phyloP scores from a whole-genome alignment of 805 yeast genomes.

The Phaffomyces opuntiae region DNA sequence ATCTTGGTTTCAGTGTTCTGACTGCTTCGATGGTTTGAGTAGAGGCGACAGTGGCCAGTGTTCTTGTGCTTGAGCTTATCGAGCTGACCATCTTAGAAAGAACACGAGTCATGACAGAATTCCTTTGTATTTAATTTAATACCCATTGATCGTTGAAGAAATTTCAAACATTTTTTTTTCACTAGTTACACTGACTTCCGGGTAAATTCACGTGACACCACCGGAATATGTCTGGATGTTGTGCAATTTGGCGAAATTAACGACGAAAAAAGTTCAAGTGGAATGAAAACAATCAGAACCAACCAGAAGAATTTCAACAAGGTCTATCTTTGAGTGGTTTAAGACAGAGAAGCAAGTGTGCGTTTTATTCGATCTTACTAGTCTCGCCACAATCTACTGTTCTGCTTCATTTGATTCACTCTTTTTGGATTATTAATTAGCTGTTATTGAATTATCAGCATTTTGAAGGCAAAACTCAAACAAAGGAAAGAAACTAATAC shows the following conservation, averaged over 20 bases:
- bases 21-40: constrained; percentile 4
- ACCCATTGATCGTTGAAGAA: not conserved
- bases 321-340: not conserved
- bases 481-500: not conserved
- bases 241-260: not conserved
- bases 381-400: not conserved
- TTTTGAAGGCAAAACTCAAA: constrained; percentile 1
- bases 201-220: no score
- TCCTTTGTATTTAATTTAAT: not conserved
- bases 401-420: not conserved
- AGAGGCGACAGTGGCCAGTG: constrained; percentile 11
- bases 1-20: constrained; percentile 7
- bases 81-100: constrained; percentile 7
- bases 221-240: constrained; percentile 2
- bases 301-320: not conserved
- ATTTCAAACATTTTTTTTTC: not conserved
- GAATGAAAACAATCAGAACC: not conserved
- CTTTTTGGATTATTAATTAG: not conserved
- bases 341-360: not conserved
- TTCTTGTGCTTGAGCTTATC: constrained; percentile 17
- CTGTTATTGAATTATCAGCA: not conserved
- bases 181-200: no score
- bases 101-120: not conserved
- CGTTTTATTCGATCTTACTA: not conserved
- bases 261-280: constrained; percentile 1